A percentile compares a stretch with the other conserved stretches of the same genome.
Conservation (phyloP, 768 basidiomycete species). For the Podaxis sp. region DNA sequence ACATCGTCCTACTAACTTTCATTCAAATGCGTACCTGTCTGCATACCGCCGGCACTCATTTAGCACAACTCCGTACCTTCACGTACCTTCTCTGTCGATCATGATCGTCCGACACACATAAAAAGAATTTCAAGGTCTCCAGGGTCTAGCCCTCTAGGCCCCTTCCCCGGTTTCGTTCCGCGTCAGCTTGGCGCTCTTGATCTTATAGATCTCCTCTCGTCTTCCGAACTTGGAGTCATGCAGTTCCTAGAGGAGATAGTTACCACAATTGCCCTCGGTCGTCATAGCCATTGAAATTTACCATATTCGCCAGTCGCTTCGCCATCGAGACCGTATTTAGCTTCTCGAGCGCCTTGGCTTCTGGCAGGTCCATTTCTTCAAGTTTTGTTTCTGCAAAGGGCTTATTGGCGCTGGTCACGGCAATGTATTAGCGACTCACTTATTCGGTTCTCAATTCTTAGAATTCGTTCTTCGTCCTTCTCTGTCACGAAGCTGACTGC, state of each 20-base stretch:
- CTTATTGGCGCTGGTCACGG: not conserved
- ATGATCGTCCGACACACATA: conserved; percentile 3
- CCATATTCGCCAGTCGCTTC: conserved; percentile 92
- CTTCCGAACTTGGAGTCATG: conserved; percentile 88
- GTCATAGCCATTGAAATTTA: conserved; percentile 31
- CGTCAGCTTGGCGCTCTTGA: conserved; percentile 41
- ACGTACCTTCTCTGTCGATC: not conserved
- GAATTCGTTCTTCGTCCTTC: conserved; percentile 79
- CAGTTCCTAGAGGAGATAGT: conserved; percentile 50
- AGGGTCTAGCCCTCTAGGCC: conserved; percentile 12
- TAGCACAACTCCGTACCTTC: not conserved
- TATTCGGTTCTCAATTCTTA: conserved; percentile 82
- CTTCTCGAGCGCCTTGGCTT: conserved; percentile 76
- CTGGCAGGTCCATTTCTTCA: conserved; percentile 69
- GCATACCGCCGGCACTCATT: conserved; percentile 11
- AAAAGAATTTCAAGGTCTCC: not conserved
- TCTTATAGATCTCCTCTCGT: conserved; percentile 76
- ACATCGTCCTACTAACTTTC: not conserved
- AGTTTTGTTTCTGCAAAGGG: conserved; percentile 62
- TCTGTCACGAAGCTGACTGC: conserved; percentile 96
- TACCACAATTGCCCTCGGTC: not conserved
- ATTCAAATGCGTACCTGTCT: not conserved
- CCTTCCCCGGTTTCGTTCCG: conserved; percentile 14
- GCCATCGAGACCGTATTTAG: conserved; percentile 90
- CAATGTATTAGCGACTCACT: conserved; percentile 42